Evolutionary conservation across 2,329 filamentous ascomycete genomes (phyloP), one percentile per base, ranked within the genome.

Genomic region (Nannizziopsis barbatae): DNA sequence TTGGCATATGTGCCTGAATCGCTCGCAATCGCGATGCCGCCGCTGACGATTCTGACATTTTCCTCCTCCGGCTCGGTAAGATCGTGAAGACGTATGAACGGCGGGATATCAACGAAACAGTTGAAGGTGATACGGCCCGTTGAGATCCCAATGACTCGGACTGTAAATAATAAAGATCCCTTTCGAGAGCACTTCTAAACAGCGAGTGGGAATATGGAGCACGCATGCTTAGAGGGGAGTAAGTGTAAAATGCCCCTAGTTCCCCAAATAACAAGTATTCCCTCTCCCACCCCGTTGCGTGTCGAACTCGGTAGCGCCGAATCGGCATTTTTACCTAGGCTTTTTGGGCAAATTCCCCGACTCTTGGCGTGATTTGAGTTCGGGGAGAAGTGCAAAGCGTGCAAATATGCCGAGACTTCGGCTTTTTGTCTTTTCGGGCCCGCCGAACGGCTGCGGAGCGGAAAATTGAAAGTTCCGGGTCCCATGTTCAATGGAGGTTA

Each of bases 1-100:
- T 47, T 7, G 41, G 45, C 45, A 47, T 36, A 42, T 47, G 45
- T 30, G 27, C 18, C 38, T 47, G 45, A 11, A 47, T 47, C 17
- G 45, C 45, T 39, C 45, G 38, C 31, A 42, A 38, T 37, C 45
- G 45, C 38, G 35, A 35, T 36, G 38, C 38, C 10, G 38, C 45
- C 18, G 17, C 37, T 41, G 45, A n/a, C 45, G 42, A 41, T 33
- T 47, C 38, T 17, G 35, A 15, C 4, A 18, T 12, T 36, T 1
- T 36, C 17, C 32, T 12, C n/a, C 12, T 42, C n/a, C n/a, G n/a
- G 8, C 27, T 35, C 18, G n/a, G 18, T 15, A 37, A 12, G 3
- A 35, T 14, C 6, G 2, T 31, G 38, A 12, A 11, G 18, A 8
- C 38, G 45, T 41, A 18, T 17, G 15, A 8, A 11, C 27, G 44